Evolutionary conservation across 495 filamentous ascomycete species (phyloP).

Genomic region (Tuber microsphaerosporum): DNA sequence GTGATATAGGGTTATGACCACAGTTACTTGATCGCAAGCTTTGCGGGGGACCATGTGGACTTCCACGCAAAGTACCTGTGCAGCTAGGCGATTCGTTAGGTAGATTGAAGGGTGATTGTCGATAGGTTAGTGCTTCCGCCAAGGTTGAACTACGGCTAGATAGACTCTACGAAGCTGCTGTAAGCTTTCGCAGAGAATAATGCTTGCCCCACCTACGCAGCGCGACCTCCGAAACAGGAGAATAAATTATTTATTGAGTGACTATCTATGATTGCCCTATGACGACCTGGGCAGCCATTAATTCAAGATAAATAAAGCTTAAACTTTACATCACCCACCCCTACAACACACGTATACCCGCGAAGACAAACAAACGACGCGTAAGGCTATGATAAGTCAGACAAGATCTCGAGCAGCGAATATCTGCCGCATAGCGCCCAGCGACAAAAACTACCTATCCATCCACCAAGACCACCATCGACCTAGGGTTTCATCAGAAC

Average conservation of each 20-base stretch:
- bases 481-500: not conserved
- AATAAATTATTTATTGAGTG: not conserved
- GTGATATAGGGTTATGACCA: conserved; percentile 73
- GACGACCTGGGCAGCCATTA: not conserved
- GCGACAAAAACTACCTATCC: no score
- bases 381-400: no score
- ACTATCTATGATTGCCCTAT: not conserved
- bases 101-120: not conserved
- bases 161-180: not conserved
- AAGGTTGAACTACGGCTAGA: not conserved
- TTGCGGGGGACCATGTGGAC: conserved; percentile 81
- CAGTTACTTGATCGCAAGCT: conserved; percentile 86
- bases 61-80: conserved; percentile 80
- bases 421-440: not conserved
- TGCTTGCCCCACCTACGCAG: not conserved
- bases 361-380: not conserved
- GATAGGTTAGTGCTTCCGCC: not conserved
- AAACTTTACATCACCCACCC: not conserved
- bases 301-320: not conserved
- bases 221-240: not conserved
- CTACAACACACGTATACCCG: not conserved
- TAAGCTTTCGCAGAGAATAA: not conserved
- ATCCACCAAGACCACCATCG: not conserved
- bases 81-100: conserved; percentile 45
- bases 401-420: not conserved